Evolutionary conservation across 2,329 filamentous ascomycete species (phyloP).

Genomic region (Apiospora hydei): DNA sequence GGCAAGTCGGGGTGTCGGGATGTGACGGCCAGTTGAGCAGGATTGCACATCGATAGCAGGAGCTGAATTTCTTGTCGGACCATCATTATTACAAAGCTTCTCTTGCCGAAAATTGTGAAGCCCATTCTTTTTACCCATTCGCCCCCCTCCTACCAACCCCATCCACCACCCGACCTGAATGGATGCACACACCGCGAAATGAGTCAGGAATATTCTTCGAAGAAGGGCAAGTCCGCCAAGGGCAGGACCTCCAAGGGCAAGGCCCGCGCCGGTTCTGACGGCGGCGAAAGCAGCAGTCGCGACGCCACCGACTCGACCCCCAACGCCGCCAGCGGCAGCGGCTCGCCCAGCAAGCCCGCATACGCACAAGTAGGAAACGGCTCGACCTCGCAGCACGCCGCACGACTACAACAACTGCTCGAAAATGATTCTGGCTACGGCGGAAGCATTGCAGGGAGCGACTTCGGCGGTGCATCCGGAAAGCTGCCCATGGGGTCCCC

Average conservation of each 20-base stretch:
- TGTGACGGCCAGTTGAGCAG: background rate
- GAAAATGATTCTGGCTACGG: constrained; percentile 93
- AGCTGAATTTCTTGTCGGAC: background rate
- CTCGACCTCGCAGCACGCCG: constrained; percentile 80
- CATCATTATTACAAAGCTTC: constrained; percentile 14
- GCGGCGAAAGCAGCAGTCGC: constrained; percentile 40
- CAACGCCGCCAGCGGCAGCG: constrained; percentile 38
- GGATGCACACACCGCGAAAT: constrained; percentile 51
- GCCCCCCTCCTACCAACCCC: background rate
- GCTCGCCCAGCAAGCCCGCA: constrained; percentile 53
- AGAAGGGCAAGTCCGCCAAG: constrained; percentile 35
- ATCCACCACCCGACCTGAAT: constrained; percentile 33
- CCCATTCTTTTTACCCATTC: background rate
- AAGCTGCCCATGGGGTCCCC: constrained; percentile 43
- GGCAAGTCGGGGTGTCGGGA: constrained; percentile 3
- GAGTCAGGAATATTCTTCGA: constrained; percentile 65
- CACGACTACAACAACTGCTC: constrained; percentile 80
- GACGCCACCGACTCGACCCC: constrained; percentile 36
- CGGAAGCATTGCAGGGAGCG: constrained; percentile 73
- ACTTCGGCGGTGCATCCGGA: constrained; percentile 47
- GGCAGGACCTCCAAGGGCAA: constrained; percentile 38
- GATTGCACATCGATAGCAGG: background rate
- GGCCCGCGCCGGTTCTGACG: constrained; percentile 41
- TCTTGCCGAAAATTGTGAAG: constrained; percentile 5
- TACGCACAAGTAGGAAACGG: constrained; percentile 92